Conservation (phyloP, 208 protist genomes). For the Trypanosoma boissoni region DNA sequence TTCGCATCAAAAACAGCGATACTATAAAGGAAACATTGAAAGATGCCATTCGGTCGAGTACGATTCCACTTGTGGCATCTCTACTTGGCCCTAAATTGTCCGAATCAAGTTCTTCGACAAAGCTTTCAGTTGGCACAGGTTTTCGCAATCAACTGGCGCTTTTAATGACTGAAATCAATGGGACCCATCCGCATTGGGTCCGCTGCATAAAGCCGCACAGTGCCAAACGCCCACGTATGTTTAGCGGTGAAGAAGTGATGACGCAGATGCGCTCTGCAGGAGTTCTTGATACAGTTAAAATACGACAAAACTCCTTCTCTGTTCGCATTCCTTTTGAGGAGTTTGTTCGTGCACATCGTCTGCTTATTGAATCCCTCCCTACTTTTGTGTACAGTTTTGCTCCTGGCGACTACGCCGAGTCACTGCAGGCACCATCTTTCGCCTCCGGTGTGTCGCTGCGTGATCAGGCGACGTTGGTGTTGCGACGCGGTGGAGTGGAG, state of each 20-base stretch:
- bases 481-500: constrained; percentile 1
- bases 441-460: background rate
- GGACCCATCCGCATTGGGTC: constrained; percentile 50
- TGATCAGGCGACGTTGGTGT: constrained; percentile 1
- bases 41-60: constrained; percentile 21
- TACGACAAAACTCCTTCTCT: constrained; percentile 39
- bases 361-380: constrained; percentile 1
- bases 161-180: constrained; percentile 38
- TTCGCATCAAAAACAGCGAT: constrained; percentile 38
- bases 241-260: constrained; percentile 39
- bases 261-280: constrained; percentile 42
- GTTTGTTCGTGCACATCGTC: constrained; percentile 21
- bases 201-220: constrained; percentile 61
- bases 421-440: background rate
- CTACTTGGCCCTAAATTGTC: constrained; percentile 12
- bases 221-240: constrained; percentile 27
- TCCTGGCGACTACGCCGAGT: background rate
- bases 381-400: background rate
- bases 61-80: constrained; percentile 24
- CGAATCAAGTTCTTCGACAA: background rate
- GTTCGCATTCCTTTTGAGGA: constrained; percentile 35
- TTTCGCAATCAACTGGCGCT: constrained; percentile 36
- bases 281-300: constrained; percentile 55
- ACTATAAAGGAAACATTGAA: constrained; percentile 32
- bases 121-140: constrained; percentile 21